These are phyloP conservation scores for Heliamphora ciliata DNA, from an alignment of 179 eudicot genomes.

Conservation along the genomic window DNA sequence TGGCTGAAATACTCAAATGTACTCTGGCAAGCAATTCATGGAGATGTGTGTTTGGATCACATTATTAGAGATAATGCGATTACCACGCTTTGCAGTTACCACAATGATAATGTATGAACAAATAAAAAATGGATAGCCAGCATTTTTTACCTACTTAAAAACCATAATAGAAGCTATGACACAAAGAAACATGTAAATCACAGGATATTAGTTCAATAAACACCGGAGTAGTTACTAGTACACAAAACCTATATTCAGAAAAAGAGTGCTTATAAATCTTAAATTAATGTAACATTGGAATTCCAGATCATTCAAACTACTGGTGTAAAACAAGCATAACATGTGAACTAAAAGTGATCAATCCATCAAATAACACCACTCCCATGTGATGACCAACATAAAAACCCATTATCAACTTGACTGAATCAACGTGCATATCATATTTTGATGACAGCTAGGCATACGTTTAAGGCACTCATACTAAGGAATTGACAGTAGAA, in stretches of 20 bases:
- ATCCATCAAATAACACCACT: not conserved
- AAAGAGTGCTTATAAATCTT: not conserved
- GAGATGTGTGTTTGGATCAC: not conserved
- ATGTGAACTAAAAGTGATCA: not conserved
- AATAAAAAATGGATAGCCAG: not conserved
- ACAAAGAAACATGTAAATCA: not conserved
- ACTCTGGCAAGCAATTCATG: not conserved
- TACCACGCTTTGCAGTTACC: not conserved
- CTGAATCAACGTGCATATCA: no score
- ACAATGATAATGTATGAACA: not conserved
- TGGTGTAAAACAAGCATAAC: not conserved
- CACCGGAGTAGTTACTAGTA: not conserved
- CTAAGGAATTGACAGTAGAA: not conserved
- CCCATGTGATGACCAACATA: not conserved
- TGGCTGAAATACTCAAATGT: not conserved
- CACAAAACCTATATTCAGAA: not conserved
- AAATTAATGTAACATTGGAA: not conserved
- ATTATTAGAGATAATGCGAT: not conserved
- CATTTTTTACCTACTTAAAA: not conserved
- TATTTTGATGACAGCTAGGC: not conserved
- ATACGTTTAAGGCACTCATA: not conserved
- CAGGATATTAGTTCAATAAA: not conserved
- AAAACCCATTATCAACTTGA: not conserved
- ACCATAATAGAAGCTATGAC: not conserved
- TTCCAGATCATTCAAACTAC: not conserved